Percentiles rank a stretch among this genome's conserved stretches.
Evolutionary conservation across 768 basidiomycete genomes (phyloP).

Genomic region (Dendrothele bispora): DNA sequence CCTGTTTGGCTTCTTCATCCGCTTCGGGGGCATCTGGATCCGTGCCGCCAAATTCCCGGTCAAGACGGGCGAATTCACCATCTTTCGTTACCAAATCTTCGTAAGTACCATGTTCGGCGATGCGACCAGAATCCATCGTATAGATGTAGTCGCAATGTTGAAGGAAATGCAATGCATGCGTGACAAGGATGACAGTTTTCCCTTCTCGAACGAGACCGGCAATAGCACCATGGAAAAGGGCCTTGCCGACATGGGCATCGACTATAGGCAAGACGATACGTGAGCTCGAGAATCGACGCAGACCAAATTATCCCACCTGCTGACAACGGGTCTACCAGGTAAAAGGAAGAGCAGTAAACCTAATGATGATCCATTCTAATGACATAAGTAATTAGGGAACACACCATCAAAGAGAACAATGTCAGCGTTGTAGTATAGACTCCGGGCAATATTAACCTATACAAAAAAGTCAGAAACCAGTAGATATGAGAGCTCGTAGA

Average conservation of each 20-base stretch:
- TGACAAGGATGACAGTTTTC: constrained; percentile 55
- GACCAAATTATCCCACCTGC: constrained; percentile 41
- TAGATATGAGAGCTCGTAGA: neutral
- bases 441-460: constrained; percentile 68
- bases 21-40: constrained; percentile 33
- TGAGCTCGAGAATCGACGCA: neutral
- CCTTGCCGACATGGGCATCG: constrained; percentile 74
- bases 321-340: constrained; percentile 64
- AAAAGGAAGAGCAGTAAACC: too few species aligned
- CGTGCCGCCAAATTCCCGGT: constrained; percentile 61
- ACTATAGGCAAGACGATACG: constrained; percentile 35
- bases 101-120: constrained; percentile 54
- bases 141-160: constrained; percentile 53
- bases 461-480: neutral
- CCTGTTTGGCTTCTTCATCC: constrained; percentile 22
- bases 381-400: too few species aligned
- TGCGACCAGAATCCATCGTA: constrained; percentile 39
- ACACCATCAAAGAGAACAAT: constrained; percentile 62
- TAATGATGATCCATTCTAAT: too few species aligned
- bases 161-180: constrained; percentile 56
- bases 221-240: constrained; percentile 69
- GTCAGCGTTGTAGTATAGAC: constrained; percentile 65
- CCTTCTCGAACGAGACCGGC: constrained; percentile 42
- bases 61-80: constrained; percentile 58
- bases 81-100: constrained; percentile 44